Evolutionary conservation across 2,329 filamentous ascomycete species (phyloP), one percentile per base, ranked within the genome.

Genomic region (Cordyceps pruinosa): DNA sequence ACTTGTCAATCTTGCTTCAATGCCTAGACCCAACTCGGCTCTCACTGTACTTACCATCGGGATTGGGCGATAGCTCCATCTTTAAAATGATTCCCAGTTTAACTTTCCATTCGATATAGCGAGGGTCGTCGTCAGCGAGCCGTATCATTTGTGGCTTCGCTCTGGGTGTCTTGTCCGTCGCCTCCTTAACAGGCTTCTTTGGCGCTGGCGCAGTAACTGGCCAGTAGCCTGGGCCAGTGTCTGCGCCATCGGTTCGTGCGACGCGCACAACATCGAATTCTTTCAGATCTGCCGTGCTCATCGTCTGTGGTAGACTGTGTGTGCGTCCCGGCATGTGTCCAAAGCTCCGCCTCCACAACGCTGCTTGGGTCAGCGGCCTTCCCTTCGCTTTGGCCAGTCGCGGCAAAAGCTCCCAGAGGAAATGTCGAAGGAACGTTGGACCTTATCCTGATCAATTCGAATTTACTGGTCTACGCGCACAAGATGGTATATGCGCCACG

Each of bases 41-140:
- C 25, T 5, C 30, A 15, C 12, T 7, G 7, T 19, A 56, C 67
- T 65, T 66, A 73, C 72, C 73, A 23, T 75, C 71, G 7, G 72
- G 73, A 19, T 65, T 69, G 4, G 72, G 73, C 10, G 73, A 68
- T 5, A 77, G 65, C 55, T 77, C 75, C 59, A 77, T 75, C 62
- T 77, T 77, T 35, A 77, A 61, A 15, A 77, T 64, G 19, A 76
- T 75, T 1, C 75, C 75, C 35, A 77, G 60, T 64, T 77, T 77
- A 51, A 77, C 68, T 47, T 70, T 70, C 74, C 74, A 77, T 50
- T 77, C 75, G 21, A 72, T 65, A 53, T 75, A 75, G 19, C 74
- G 68, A 10, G 74, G 72, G 45, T 77, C 75, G 28, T 75, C 70
- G 45, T 75, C 72, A 3, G 70, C 61, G n/a, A 77, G 59, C 9